Conservation (phyloP, 257 asterid species). For the Solanum chaucha region DNA sequence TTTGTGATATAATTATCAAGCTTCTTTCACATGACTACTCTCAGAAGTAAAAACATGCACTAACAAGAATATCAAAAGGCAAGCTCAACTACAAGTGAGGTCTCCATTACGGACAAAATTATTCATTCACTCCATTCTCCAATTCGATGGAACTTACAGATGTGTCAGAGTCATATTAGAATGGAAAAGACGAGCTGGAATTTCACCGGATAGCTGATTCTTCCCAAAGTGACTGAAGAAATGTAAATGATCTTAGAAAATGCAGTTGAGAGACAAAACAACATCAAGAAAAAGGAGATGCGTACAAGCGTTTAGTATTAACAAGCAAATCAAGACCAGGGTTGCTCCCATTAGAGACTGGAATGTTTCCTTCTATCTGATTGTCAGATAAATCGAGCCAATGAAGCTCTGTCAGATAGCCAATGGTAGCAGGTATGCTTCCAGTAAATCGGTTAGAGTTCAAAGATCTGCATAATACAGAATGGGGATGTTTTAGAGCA, state of each 20-base stretch:
- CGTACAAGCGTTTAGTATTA: constrained; percentile 58
- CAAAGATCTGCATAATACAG: constrained; percentile 45
- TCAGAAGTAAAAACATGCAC: not conserved
- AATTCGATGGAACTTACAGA: constrained; percentile 43
- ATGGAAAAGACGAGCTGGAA: constrained; percentile 59
- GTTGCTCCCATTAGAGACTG: constrained; percentile 50
- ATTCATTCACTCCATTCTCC: not conserved
- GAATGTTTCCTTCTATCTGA: constrained; percentile 57
- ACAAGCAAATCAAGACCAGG: constrained; percentile 92
- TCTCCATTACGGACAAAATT: not conserved
- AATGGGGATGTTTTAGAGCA: constrained; percentile 1
- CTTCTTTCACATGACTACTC: not conserved
- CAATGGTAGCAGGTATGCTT: constrained; percentile 66
- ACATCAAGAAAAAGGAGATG: not conserved
- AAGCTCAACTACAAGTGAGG: not conserved
- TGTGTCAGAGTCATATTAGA: constrained; percentile 55
- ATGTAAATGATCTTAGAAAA: not conserved
- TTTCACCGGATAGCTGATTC: constrained; percentile 60
- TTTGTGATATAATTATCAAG: not conserved
- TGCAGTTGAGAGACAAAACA: not conserved
- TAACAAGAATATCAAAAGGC: not conserved
- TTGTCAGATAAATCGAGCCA: constrained; percentile 92
- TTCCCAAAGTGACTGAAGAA: constrained; percentile 66
- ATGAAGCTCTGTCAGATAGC: constrained; percentile 44
- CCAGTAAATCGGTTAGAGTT: constrained; percentile 63